Conservation (phyloP, 2,329 filamentous ascomycete genomes). For the Alternaria hordeiaustralica region DNA sequence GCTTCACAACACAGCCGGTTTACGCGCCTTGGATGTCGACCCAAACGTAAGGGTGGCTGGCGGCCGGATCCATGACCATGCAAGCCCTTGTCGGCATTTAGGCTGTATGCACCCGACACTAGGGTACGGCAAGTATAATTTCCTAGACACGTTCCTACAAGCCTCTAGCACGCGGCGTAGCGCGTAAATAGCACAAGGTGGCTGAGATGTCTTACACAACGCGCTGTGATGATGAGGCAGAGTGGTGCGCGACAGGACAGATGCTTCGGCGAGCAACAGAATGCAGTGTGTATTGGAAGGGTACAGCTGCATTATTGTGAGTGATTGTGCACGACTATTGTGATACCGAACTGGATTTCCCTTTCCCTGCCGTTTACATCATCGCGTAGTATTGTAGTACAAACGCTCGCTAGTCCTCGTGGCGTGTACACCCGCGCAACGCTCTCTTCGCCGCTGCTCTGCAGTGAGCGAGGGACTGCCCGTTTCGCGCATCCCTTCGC, state of each 20-base stretch:
- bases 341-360: background rate
- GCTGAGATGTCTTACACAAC: background rate
- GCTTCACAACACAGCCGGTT: constrained; percentile 9
- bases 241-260: background rate
- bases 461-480: constrained; percentile 1
- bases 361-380: background rate
- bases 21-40: constrained; percentile 10
- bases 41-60: background rate
- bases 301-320: constrained; percentile 1
- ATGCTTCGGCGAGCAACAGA: background rate
- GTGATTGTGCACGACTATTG: background rate
- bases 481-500: background rate
- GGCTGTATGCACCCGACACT: background rate
- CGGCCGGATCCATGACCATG: background rate
- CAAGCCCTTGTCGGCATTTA: background rate
- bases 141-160: background rate
- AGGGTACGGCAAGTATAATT: background rate
- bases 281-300: background rate
- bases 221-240: background rate
- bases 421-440: background rate
- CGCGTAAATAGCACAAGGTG: background rate
- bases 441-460: constrained; percentile 3
- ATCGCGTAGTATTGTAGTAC: background rate
- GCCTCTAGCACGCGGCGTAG: background rate
- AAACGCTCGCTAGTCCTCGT: background rate